Base-by-base conservation (phyloP, 306 rosid species). In the Oxytropis ochrocephala region DNA sequence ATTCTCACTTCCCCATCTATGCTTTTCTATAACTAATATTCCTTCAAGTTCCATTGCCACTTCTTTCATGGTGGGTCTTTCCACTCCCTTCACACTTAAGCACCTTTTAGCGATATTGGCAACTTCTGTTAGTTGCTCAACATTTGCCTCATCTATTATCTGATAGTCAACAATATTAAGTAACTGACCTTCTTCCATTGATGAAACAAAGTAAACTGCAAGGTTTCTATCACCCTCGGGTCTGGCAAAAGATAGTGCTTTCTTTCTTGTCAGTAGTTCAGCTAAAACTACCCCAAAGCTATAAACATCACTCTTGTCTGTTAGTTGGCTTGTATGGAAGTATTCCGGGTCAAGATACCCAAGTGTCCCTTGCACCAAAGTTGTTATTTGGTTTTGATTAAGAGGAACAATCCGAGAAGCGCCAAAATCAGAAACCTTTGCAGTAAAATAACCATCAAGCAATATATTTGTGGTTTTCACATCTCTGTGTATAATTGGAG, bases 371-470 rank as follows among this genome's bases (percentile, higher is more conserved):
- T 33, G 38, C 38, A 33, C 38, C 38, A 33, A 33, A 33, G 7
- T 33, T 7, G 38, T 5, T 33, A 33, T 33, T 8, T 86, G 78
- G 24, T 46, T 32, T 50, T 78, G 71, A 74, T 86, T 84, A 36
- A 78, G 27, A 8, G 91, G 91, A 24, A 86, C 62, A n/a, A 83
- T 51, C 66, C 74, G 73, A 0, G 91, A 86, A 18, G 91, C 81
- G 11, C 88, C 91, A 36, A 86, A 86, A 49, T 86, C 86, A 0
- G 87, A 60, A 16, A 86, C 84, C 70, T 86, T 86, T 1, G 85
- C 78, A 11, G 19, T 74, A 4, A 62, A 62, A 9, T 44, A 62
- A 1, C 35, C n/a, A 18, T 86, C 85, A 10, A 83, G 74, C 0
- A 86, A 72, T 43, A 86, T 70, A 64, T 86, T 83, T 0, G 82